Evolutionary conservation across 768 basidiomycete species (phyloP).

Genomic region (Rubroboletus satanas): DNA sequence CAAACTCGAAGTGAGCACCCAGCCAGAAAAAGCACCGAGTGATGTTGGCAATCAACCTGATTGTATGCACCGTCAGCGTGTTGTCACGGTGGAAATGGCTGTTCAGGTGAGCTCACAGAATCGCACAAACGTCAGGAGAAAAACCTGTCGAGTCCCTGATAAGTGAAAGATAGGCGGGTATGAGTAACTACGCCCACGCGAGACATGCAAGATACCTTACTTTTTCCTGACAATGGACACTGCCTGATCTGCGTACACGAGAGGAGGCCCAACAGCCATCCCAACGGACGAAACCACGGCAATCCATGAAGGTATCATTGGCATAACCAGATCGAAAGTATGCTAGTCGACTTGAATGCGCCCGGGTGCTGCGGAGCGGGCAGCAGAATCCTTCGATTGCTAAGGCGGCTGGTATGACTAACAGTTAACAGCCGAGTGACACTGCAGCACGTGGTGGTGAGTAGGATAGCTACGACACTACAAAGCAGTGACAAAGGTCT

Average conservation of each 20-base stretch:
- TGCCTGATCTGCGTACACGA: slow-evolving; percentile 83
- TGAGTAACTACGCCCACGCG: slow-evolving; percentile 1
- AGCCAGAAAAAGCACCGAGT: slow-evolving; percentile 91
- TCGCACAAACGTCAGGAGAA: slow-evolving; percentile 82
- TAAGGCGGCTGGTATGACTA: slow-evolving; percentile 9
- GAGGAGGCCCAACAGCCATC: slow-evolving; percentile 81
- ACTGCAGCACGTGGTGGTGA: slow-evolving; percentile 7
- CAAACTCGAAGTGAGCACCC: slow-evolving; percentile 71
- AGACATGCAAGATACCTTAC: slow-evolving; percentile 33
- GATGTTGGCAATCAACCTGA: slow-evolving; percentile 77
- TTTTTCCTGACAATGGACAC: slow-evolving; percentile 76
- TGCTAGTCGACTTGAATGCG: neutral
- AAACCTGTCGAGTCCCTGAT: slow-evolving; percentile 79
- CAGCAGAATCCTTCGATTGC: neutral
- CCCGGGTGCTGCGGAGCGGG: slow-evolving; percentile 3
- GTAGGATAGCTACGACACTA: neutral
- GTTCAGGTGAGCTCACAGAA: slow-evolving; percentile 47
- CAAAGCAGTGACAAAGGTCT: neutral
- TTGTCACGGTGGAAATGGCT: neutral
- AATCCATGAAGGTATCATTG: slow-evolving; percentile 57
- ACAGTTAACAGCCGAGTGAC: slow-evolving; percentile 1
- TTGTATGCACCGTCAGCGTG: slow-evolving; percentile 9
- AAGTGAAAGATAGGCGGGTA: slow-evolving; percentile 2
- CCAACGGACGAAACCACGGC: slow-evolving; percentile 65
- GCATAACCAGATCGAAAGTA: neutral